Evolutionary conservation across 2,329 filamentous ascomycete species (phyloP).

Genomic region (Emericellopsis cladophorae): DNA sequence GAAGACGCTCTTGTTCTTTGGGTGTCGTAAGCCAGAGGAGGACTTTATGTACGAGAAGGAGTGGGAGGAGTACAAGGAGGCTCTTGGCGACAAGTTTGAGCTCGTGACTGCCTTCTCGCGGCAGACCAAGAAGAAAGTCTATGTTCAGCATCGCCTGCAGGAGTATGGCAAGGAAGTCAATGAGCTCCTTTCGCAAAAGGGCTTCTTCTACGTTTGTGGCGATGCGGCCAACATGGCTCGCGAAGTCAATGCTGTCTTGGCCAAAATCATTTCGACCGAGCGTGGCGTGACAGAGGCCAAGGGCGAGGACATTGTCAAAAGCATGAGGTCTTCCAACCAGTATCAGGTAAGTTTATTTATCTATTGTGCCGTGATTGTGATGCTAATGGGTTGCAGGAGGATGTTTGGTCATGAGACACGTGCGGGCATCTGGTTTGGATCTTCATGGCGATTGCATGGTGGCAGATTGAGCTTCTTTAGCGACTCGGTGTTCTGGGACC

Average conservation of each 20-base stretch:
- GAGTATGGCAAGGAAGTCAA: slow-evolving; percentile 77
- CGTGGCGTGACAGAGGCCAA: slow-evolving; percentile 73
- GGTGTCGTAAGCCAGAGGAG: slow-evolving; percentile 76
- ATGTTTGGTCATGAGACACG: slow-evolving; percentile 52
- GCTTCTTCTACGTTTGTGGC: slow-evolving; percentile 96
- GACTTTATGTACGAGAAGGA: slow-evolving; percentile 89
- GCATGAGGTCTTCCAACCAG: slow-evolving; percentile 86
- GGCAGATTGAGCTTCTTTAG: too few relatives aligned
- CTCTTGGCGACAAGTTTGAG: slow-evolving; percentile 78
- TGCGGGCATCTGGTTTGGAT: neutral
- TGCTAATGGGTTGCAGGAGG: slow-evolving; percentile 36
- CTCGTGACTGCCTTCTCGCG: slow-evolving; percentile 94
- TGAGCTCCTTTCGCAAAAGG: slow-evolving; percentile 72
- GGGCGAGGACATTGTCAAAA: slow-evolving; percentile 93
- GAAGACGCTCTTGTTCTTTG: slow-evolving; percentile 85
- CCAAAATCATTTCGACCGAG: slow-evolving; percentile 75
- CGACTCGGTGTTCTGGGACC: too few relatives aligned
- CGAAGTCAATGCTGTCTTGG: slow-evolving; percentile 80
- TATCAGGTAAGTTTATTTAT: slow-evolving; percentile 60
- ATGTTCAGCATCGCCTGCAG: slow-evolving; percentile 87
- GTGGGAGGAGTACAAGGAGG: slow-evolving; percentile 82
- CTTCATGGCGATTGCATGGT: too few relatives aligned
- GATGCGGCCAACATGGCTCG: slow-evolving; percentile 96
- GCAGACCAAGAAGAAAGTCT: slow-evolving; percentile 77
- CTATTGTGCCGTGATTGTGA: neutral